These are phyloP conservation scores for Litsea cubeba DNA, from an alignment of 164 flowering plant genomes.

Conservation along the genomic window DNA sequence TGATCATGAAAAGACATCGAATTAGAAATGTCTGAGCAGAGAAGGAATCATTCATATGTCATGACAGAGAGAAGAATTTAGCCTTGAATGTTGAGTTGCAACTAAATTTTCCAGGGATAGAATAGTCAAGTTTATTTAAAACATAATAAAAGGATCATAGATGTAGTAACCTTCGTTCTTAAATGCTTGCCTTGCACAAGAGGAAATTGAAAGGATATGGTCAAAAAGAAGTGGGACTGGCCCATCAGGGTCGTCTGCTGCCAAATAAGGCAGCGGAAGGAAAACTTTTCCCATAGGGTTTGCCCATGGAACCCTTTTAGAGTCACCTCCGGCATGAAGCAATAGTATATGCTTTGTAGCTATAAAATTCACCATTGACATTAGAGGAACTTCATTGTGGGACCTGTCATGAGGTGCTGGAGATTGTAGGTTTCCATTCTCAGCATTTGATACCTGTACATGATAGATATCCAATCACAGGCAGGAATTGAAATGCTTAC, in stretches of 20 bases:
- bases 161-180: slow-evolving; percentile 59
- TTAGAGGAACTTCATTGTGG: slow-evolving; percentile 22
- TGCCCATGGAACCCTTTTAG: slow-evolving; percentile 99
- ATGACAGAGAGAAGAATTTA: slow-evolving; percentile 2
- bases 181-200: slow-evolving; percentile 91
- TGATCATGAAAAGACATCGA: neutral
- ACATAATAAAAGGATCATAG: slow-evolving; percentile 6
- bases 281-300: slow-evolving; percentile 99
- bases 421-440: slow-evolving; percentile 28
- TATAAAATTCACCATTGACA: slow-evolving; percentile 35
- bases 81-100: neutral
- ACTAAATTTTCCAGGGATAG: neutral
- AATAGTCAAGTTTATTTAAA: slow-evolving; percentile 13
- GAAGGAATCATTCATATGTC: neutral
- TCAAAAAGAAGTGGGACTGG: slow-evolving; percentile 98
- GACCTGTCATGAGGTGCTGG: slow-evolving; percentile 18
- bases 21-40: neutral
- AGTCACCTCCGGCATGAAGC: slow-evolving; percentile 99
- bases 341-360: slow-evolving; percentile 69
- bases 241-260: slow-evolving; percentile 95
- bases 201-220: slow-evolving; percentile 94
- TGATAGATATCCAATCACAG: slow-evolving; percentile 17
- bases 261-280: slow-evolving; percentile 91
- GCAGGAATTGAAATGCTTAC: neutral
- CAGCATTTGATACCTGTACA: slow-evolving; percentile 36